Base-by-base conservation (phyloP, 2,329 filamentous ascomycete genomes). In the Trichoderma polysporum region DNA sequence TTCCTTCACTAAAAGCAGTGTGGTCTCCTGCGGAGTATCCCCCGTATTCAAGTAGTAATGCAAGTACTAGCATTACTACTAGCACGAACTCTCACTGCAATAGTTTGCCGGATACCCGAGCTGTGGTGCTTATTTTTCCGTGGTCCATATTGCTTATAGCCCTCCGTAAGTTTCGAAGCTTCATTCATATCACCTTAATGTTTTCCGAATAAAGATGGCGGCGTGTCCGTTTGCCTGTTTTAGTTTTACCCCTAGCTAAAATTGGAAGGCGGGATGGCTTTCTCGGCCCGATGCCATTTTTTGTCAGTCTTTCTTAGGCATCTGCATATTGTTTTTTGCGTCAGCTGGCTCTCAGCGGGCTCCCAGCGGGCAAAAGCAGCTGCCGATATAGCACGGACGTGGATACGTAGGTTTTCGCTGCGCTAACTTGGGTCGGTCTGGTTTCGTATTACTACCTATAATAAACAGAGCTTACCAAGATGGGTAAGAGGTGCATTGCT, bases 231-330 rank as follows among this genome's bases (percentile, higher is more conserved):
- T 22, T 49, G 57, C 39, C 27, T 54, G 60, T 13, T 54, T 41
- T 54, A 45, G 25, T 63, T 15, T 53, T 27, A 45, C 27, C 49
- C 41, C 60, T 63, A 63, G 60, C 60, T 54, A n/a, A 45, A 45
- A 53, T 45, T 33, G 60, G 60, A 63, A 63, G 60, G 60, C 60
- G 60, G 53, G 47, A 54, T 63, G 60, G 49, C 49, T 63, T 63
- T 52, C 60, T 63, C 60, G 60, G 60, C 49, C 60, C 60, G 60
- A 62, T 62, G 60, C 60, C 37, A 62, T 47, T 52, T 39, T 62
- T 9, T 52, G 25, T n/a, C 17, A n/a, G n/a, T 8, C 60, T 35
- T 54, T 63, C 35, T 63, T 53, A 45, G 49, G 49, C 52, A 54
- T 54, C 49, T 53, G 19, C n/a, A 33, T 33, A 19, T 17, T 17